Conservation (phyloP, 164 flowering plant species). For the Kalanchoe fedtschenkoi region DNA sequence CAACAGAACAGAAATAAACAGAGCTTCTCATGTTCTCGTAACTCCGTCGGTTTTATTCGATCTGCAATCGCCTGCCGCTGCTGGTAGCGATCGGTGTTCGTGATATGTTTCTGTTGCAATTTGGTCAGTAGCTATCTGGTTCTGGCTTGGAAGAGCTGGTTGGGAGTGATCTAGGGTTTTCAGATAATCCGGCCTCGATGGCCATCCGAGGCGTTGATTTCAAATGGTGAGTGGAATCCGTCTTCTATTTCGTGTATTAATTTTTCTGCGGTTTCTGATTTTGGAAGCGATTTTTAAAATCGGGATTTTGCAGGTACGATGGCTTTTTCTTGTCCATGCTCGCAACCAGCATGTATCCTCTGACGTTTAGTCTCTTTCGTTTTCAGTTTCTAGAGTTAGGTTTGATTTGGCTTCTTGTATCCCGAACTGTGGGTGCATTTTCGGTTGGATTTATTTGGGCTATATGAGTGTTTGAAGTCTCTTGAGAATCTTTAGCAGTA, state of each 20-base stretch:
- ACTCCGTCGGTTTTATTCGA: neutral
- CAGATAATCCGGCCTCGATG: slow-evolving; percentile 20
- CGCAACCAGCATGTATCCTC: slow-evolving; percentile 95
- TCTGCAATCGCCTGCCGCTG: neutral
- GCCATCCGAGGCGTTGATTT: slow-evolving; percentile 77
- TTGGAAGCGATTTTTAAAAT: neutral
- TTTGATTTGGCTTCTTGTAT: neutral
- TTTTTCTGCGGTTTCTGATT: neutral
- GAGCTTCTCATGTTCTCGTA: neutral
- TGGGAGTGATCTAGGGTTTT: neutral
- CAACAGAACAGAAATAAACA: no score
- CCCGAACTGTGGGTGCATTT: neutral
- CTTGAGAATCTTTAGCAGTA: no score
- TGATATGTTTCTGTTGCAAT: neutral
- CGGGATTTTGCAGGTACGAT: slow-evolving; percentile 72
- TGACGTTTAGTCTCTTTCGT: neutral
- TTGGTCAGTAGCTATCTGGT: neutral
- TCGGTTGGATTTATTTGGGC: neutral
- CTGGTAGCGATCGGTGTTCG: neutral
- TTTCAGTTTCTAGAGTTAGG: neutral
- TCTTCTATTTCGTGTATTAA: neutral
- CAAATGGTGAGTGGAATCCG: slow-evolving; percentile 48
- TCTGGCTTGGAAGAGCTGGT: neutral
- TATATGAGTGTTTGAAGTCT: neutral
- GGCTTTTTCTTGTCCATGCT: slow-evolving; percentile 98